Base-by-base conservation (phyloP, 108 stramenopile species). In the Halocafeteria seosinensis region DNA sequence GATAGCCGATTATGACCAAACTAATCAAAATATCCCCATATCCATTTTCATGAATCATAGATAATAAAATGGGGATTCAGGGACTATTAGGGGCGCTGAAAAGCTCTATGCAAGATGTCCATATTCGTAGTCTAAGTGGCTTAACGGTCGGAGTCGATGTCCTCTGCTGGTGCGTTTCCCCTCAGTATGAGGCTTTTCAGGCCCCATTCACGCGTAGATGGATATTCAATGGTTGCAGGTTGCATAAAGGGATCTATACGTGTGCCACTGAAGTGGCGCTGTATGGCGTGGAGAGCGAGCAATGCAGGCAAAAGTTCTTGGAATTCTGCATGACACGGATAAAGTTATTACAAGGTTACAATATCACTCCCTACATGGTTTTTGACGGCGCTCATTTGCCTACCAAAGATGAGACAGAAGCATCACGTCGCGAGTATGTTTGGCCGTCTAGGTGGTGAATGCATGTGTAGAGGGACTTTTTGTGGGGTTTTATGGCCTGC, bases 381-480 rank as follows among this genome's bases (percentile, higher is more conserved):
- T 85, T 87, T 51, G 87, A 87, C 64, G 87, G 87, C 3, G 85
- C 76, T 33, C 50, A 70, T 8, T 68, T 87, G 13, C 85, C 85
- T 11, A 65, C 78, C 42, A 87, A 87, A 71, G 68, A 62, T 32
- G 79, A 67, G 59, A 62, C 69, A 33, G 73, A 78, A 70, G 32
- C 17, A 67, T 33, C 70, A 66, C 53, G 73, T 70, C 38, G 78
- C 76, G 60, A 65, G 70, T n/a, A n/a, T n/a, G n/a, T n/a, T n/a
- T n/a, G n/a, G n/a, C n/a, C 25, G 61, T 74, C 21, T 69, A 77
- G 21, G 76, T 78, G 69, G 33, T 58, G 37, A 5, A 37, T 37
- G 38, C 70, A 32, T 30, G 59, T 38, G 61, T 25, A 55, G 55
- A 27, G 50, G 52, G 9, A 47, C 62, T 66, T 62, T 62, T 50